Base-by-base conservation (phyloP, 2,329 filamentous ascomycete species). In the Lomentospora prolificans region DNA sequence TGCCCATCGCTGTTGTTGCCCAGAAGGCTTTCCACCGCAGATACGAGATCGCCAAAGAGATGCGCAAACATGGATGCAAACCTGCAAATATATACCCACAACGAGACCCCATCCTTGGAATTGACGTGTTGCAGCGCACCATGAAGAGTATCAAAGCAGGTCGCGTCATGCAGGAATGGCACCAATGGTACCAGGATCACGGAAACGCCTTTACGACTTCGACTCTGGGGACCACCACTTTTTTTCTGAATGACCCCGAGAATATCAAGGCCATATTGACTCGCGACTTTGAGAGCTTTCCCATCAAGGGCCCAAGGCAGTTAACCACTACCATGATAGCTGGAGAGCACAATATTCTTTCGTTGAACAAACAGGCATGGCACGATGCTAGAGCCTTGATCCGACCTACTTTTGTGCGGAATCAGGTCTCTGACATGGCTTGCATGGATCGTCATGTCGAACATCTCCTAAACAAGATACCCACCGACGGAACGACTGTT, bases 321-420 rank as follows among this genome's bases (percentile, higher is more conserved):
- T 10, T 28, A 6, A 9, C 31, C 4, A 54, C n/a, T 7, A 14
- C 28, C 7, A 25, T 44, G 19, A 10, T 46, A 3, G 52, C 28
- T 12, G 52, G 52, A 10, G 22, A 46, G 22, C n/a, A 19, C 9
- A 44, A 31, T 5, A 52, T 56, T 10, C 33, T 30, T n/a, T 27
- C 44, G 17, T 8, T 7, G 24, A 56, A 44, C 6, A 36, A 24
- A 19, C 17, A 46, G 10, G 71, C 77, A 53, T 95, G 90, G 91
- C 88, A 91, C 61, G 78, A 79, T 56, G 90, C 85, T 53, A 80
- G 91, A 14, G 84, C 89, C 60, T 75, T 96, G 58, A 84, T 96
- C 59, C 79, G 90, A 2, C 90, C 91, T 0, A 89, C 95, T 64
- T 96, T 96, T 69, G 84, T 90, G 64, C 87, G 86, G 63, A 87